Evolutionary conservation across 2,329 filamentous ascomycete species (phyloP), one percentile per base, ranked within the genome.

Genomic region (Arthroderma sp.): DNA sequence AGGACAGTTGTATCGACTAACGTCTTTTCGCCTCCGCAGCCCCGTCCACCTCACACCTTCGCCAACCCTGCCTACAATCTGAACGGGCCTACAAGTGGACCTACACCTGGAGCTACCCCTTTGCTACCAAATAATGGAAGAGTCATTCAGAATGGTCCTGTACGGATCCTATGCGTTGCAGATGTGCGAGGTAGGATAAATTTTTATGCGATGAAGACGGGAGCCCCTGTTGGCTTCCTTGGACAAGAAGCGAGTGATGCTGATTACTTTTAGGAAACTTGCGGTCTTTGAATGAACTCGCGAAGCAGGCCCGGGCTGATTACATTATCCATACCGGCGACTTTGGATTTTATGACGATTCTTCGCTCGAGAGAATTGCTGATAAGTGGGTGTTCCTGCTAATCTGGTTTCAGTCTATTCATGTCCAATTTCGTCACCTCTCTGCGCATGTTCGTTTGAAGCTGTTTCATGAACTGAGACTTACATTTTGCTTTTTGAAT

Each of bases 301-400:
- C 91, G 52, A 93, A 85, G 67, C 84, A 91, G 62, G 89, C 91
- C 50, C 84, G 84, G 62, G 91, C 91, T 57, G 87, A 95, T 68
- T 87, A 95, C 70, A 94, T 98, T 66, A 87, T 98, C 59, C 91
- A 98, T 68, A 98, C 91, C 15, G 91, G 91, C 65, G 91, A 98
- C 65, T 98, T 98, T 63, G 91, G 91, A 51, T 98, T 98, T 70
- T 98, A 98, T 70, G 91, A 98, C 65, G 84, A 94, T 57, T 85
- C 82, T 44, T 98, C 91, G 32, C 72, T 98, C 54, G 89, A 96
- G 59, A 83, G 91, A 59, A 96, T 98, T 70, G 91, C 91, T 36
- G 91, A 98, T 67, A 98, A 98, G 86, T 94, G 69, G 71, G 80
- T 70, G 42, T 53, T 45, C 36, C 9, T 47, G 6, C 28, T 42